Conservation (phyloP, 164 flowering plant genomes). For the Aristolochia californica region DNA sequence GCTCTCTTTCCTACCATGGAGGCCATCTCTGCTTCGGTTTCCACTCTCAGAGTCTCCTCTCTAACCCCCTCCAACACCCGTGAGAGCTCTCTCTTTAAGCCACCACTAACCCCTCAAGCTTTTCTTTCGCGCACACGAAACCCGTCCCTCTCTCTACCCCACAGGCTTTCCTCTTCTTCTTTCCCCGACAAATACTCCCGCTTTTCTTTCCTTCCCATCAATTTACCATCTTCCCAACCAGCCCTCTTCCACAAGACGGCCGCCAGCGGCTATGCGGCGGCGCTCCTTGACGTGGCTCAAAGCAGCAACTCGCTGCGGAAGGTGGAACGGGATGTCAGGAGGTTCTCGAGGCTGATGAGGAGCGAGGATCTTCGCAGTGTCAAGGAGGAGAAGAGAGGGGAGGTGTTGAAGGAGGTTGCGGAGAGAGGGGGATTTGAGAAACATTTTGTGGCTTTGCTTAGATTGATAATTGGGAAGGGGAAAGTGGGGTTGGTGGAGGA, state of each 20-base stretch:
- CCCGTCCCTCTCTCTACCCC: slow-evolving; percentile 6
- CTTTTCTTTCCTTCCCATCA: slow-evolving; percentile 7
- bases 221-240: background rate
- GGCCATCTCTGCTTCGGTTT: slow-evolving; percentile 30
- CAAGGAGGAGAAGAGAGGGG: slow-evolving; percentile 28
- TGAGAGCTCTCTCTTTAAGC: slow-evolving; percentile 10
- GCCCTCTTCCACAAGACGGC: slow-evolving; percentile 14
- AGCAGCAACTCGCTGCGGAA: slow-evolving; percentile 19
- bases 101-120: background rate
- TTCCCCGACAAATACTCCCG: slow-evolving; percentile 12
- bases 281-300: slow-evolving; percentile 38
- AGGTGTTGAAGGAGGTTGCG: slow-evolving; percentile 27
- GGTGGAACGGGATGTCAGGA: slow-evolving; percentile 31
- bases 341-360: slow-evolving; percentile 25
- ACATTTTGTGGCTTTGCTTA: slow-evolving; percentile 38
- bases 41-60: slow-evolving; percentile 19
- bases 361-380: slow-evolving; percentile 15
- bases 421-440: slow-evolving; percentile 29
- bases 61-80: slow-evolving; percentile 18
- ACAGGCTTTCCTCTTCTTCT: slow-evolving; percentile 6
- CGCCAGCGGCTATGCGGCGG: slow-evolving; percentile 59
- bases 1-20: slow-evolving; percentile 21
- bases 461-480: slow-evolving; percentile 33
- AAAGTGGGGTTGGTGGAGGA: slow-evolving; percentile 34
- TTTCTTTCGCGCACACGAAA: slow-evolving; percentile 1